A percentile compares a stretch with the other conserved stretches of the same genome.
These are phyloP conservation scores for Nectriaceae sp. DNA, from an alignment of 2,329 filamentous ascomycete species.

Conservation along the genomic window DNA sequence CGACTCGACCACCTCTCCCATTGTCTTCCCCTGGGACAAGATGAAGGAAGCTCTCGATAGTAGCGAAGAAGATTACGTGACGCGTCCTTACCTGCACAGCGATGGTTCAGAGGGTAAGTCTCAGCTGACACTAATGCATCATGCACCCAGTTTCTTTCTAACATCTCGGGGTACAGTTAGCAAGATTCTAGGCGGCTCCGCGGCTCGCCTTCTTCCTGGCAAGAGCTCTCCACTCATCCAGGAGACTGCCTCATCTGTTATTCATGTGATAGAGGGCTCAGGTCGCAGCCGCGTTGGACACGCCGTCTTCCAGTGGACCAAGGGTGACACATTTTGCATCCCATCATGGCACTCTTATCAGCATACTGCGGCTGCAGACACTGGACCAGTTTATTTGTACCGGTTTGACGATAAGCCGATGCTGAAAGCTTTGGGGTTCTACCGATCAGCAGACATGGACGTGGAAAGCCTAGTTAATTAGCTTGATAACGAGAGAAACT, in stretches of 20 bases:
- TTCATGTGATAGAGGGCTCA: conserved; percentile 51
- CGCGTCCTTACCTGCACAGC: conserved; percentile 34
- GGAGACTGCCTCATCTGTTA: conserved; percentile 55
- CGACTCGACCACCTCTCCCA: conserved; percentile 37
- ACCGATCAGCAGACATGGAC: conserved; percentile 42
- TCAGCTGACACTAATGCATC: rapidly evolving
- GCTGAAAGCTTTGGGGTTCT: conserved; percentile 53
- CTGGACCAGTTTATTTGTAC: conserved; percentile 49
- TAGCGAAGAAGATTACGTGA: conserved; percentile 27
- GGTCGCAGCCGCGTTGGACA: conserved; percentile 44
- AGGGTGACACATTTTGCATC: conserved; percentile 56
- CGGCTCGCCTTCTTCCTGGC: conserved; percentile 44
- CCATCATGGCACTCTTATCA: conserved; percentile 53
- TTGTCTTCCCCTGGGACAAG: conserved; percentile 50
- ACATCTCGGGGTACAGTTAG: conserved; percentile 14
- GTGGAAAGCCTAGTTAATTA: conserved; percentile 39
- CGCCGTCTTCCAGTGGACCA: conserved; percentile 43
- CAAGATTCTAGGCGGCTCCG: conserved; percentile 48
- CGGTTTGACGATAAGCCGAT: conserved; percentile 58
- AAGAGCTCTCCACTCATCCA: conserved; percentile 37
- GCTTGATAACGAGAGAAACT: too few species aligned
- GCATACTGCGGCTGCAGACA: conserved; percentile 40
- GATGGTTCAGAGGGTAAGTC: conserved; percentile 33
- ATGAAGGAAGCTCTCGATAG: conserved; percentile 47
- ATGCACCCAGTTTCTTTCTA: not conserved